A percentile compares a stretch with the other conserved stretches of the same genome.
Evolutionary conservation across 2,329 filamentous ascomycete genomes (phyloP).

Genomic region (Aspergillus japonicus): DNA sequence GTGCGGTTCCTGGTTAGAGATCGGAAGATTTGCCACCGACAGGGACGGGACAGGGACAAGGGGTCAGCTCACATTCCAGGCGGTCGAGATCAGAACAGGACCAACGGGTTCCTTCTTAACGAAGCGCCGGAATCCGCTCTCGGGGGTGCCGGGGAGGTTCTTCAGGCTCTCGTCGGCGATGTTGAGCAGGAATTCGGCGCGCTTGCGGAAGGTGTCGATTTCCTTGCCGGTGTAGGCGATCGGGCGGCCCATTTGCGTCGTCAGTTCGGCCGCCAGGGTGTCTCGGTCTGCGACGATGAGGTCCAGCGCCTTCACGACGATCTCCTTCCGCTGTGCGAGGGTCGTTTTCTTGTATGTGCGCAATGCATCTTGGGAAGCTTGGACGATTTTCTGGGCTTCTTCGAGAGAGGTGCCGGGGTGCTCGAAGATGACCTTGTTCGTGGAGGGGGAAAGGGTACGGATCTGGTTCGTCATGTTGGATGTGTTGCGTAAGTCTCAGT

Average conservation of each 20-base stretch:
- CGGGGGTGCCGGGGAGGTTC: constrained; percentile 75
- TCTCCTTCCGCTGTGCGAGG: constrained; percentile 71
- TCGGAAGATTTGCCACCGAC: neutral
- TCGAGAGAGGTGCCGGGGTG: constrained; percentile 62
- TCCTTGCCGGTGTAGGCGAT: constrained; percentile 81
- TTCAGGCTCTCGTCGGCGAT: constrained; percentile 74
- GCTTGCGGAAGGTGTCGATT: constrained; percentile 75
- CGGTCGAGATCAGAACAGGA: constrained; percentile 80
- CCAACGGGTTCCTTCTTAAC: constrained; percentile 84
- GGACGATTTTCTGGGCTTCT: constrained; percentile 24
- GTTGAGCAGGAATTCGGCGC: constrained; percentile 79
- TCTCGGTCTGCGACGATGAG: constrained; percentile 68
- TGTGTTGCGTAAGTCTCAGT: neutral
- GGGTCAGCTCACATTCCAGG: constrained; percentile 71
- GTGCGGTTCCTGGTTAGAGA: neutral
- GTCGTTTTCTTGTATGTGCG: constrained; percentile 65
- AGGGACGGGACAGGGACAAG: constrained; percentile 16
- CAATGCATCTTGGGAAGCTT: constrained; percentile 31
- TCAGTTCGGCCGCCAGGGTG: constrained; percentile 76
- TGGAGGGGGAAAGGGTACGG: constrained; percentile 79
- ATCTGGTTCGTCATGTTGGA: constrained; percentile 28
- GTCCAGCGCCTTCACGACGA: constrained; percentile 74
- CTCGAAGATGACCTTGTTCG: constrained; percentile 77
- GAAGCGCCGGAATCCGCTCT: constrained; percentile 83
- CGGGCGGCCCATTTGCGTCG: constrained; percentile 86